A percentile compares a stretch with the other conserved stretches of the same genome.
Conservation (phyloP, 257 asterid species). For the Phtheirospermum japonicum region DNA sequence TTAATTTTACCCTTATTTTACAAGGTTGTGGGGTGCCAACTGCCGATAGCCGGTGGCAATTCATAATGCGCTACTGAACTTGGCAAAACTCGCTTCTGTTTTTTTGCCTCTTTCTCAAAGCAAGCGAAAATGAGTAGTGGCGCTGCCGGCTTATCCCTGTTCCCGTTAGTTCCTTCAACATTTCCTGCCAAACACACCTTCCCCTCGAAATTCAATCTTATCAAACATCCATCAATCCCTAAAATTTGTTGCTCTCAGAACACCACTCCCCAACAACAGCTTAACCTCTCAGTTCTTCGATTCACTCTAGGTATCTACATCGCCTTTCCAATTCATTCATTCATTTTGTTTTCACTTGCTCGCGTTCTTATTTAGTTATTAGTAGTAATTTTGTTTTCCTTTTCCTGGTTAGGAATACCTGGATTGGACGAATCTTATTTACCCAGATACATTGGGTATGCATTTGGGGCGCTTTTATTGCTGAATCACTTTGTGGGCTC, state of each 20-base stretch:
- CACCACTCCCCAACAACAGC: conserved; percentile 42
- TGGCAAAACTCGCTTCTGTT: too few species aligned
- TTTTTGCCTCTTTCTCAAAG: neutral
- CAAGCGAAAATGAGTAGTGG: conserved; percentile 24
- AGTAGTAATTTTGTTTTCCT: neutral
- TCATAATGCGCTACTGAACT: too few species aligned
- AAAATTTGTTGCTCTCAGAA: conserved; percentile 39
- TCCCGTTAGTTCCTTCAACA: conserved; percentile 26
- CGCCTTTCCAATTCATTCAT: neutral
- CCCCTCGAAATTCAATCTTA: conserved; percentile 25
- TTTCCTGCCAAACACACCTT: conserved; percentile 28
- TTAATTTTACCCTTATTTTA: too few species aligned
- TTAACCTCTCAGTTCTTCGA: conserved; percentile 90
- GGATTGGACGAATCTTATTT: conserved; percentile 93
- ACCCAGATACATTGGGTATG: conserved; percentile 91
- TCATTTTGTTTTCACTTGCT: neutral
- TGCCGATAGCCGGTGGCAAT: too few species aligned
- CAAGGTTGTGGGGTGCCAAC: too few species aligned
- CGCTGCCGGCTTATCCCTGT: conserved; percentile 11
- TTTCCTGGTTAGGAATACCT: conserved; percentile 56
- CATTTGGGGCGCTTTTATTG: conserved; percentile 70
- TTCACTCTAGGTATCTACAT: conserved; percentile 69
- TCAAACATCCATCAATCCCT: conserved; percentile 21
- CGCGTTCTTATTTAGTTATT: neutral
- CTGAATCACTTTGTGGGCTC: conserved; percentile 77